Conservation (phyloP, 2,329 filamentous ascomycete species). For the Lachnellula suecica region DNA sequence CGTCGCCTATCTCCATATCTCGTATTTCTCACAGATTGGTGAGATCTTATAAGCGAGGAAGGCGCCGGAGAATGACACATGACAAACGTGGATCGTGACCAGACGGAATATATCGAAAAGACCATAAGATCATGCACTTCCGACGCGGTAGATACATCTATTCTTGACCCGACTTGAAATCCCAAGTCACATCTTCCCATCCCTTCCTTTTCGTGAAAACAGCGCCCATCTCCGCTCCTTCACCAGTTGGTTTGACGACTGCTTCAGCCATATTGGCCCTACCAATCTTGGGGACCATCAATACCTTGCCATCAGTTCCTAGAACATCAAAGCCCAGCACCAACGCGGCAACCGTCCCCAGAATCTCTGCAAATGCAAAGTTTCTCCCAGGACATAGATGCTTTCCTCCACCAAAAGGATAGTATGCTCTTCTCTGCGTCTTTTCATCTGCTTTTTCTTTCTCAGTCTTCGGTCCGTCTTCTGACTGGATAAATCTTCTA, state of each 20-base stretch:
- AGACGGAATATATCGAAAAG: neutral
- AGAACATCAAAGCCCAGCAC: conserved; percentile 34
- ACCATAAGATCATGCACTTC: neutral
- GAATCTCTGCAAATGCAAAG: conserved; percentile 39
- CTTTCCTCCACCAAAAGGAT: conserved; percentile 39
- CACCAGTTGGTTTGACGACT: conserved; percentile 18
- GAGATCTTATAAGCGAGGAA: too few relatives aligned
- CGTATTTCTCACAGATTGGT: too few relatives aligned
- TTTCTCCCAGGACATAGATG: conserved; percentile 38
- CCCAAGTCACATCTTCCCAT: conserved; percentile 23
- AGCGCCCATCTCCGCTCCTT: conserved; percentile 11
- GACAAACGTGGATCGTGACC: too few relatives aligned
- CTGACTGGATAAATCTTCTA: conserved; percentile 36
- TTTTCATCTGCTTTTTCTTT: conserved; percentile 8
- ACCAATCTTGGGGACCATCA: conserved; percentile 11
- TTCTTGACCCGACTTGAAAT: conserved; percentile 9
- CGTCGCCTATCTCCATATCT: too few relatives aligned
- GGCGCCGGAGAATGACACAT: too few relatives aligned
- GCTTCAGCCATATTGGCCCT: conserved; percentile 15
- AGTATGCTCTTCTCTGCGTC: conserved; percentile 26
- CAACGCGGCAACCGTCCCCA: conserved; percentile 32
- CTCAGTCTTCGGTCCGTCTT: conserved; percentile 9
- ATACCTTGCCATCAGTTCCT: conserved; percentile 10
- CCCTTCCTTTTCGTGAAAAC: conserved; percentile 20
- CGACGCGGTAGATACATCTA: too few relatives aligned